phyloP scores from a whole-genome alignment of 2,329 filamentous ascomycete species.

The Trichophyton simii region DNA sequence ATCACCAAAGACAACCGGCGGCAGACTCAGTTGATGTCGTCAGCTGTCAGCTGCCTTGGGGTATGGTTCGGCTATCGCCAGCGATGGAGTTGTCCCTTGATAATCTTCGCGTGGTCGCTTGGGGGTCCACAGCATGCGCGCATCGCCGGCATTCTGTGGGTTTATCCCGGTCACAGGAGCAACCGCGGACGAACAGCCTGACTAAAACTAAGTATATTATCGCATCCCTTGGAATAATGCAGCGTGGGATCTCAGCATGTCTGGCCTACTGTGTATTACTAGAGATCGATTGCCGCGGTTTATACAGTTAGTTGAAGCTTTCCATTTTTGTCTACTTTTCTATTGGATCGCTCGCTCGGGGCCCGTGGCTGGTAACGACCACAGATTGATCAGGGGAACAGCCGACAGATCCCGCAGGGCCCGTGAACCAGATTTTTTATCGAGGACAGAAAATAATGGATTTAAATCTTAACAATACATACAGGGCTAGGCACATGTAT shows the following conservation, averaged over 20 bases:
- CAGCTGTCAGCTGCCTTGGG: neutral
- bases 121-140: no score
- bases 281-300: no score
- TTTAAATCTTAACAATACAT: constrained; percentile 3
- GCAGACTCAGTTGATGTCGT: constrained; percentile 1
- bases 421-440: neutral
- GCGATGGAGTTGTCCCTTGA: no score
- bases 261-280: no score
- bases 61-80: no score
- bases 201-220: neutral
- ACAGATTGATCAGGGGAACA: neutral
- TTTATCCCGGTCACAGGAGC: neutral
- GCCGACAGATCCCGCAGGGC: neutral
- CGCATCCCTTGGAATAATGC: no score
- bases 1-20: neutral
- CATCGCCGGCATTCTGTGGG: neutral
- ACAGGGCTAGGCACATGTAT: neutral
- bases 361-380: neutral
- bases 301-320: neutral
- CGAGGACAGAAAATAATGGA: neutral
- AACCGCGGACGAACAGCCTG: neutral
- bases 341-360: neutral
- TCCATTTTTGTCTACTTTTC: neutral
- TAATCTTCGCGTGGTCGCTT: no score
- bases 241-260: no score